Percentiles rank a stretch among this genome's conserved stretches.
These are phyloP conservation scores for Apostasia shenzhenica DNA, from an alignment of 106 monocot species.

Conservation along the genomic window DNA sequence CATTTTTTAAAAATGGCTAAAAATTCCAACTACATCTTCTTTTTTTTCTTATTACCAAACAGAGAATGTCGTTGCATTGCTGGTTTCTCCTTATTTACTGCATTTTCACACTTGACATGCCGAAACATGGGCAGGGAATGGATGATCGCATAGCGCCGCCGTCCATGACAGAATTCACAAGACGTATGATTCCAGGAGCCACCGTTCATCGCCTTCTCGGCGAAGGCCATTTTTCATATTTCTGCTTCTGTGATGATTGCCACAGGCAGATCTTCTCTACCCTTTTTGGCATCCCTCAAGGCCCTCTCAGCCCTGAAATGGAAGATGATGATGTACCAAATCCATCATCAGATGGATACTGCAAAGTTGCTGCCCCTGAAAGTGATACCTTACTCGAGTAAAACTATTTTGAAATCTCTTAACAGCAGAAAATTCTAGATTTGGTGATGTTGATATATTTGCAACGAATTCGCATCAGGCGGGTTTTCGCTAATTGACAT, in stretches of 20 bases:
- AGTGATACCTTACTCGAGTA: no score
- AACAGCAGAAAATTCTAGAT: no score
- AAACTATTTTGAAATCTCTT: no score
- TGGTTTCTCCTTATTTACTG: neutral
- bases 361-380: constrained; percentile 3
- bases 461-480: no score
- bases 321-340: constrained; percentile 4
- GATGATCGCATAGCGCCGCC: constrained; percentile 91
- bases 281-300: constrained; percentile 80
- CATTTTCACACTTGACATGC: neutral
- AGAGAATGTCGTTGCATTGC: no score
- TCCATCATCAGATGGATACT: constrained; percentile 7
- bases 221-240: constrained; percentile 97
- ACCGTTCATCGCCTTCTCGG: constrained; percentile 70
- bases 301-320: constrained; percentile 21
- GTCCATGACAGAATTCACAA: constrained; percentile 66
- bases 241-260: constrained; percentile 92
- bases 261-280: constrained; percentile 85
- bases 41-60: no score
- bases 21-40: no score
- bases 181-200: constrained; percentile 68
- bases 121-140: constrained; percentile 43
- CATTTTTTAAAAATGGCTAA: no score
- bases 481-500: no score
- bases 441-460: no score